Evolutionary conservation across 2,329 filamentous ascomycete species (phyloP).

Genomic region (Aspergillus transmontanensis): DNA sequence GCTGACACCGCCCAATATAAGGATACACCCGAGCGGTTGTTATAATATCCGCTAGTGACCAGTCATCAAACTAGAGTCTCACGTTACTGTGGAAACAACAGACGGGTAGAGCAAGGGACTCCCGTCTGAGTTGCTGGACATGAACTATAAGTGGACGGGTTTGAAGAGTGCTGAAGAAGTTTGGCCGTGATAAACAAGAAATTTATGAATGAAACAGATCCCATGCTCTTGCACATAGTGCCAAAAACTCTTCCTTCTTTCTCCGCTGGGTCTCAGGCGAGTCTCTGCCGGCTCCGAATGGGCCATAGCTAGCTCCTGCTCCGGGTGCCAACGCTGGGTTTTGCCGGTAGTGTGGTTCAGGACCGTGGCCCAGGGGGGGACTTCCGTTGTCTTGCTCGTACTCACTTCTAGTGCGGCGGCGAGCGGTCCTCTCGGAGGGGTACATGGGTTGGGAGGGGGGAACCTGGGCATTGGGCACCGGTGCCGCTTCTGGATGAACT

Average conservation of each 20-base stretch:
- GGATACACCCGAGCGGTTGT: background rate
- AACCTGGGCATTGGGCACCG: conserved; percentile 66
- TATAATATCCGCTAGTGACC: background rate
- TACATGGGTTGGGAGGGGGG: conserved; percentile 49
- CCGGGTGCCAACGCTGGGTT: conserved; percentile 36
- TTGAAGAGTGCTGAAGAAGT: background rate
- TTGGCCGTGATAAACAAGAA: background rate
- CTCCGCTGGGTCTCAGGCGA: conserved; percentile 78
- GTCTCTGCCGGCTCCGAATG: conserved; percentile 79
- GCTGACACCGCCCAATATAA: background rate
- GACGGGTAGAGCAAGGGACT: background rate
- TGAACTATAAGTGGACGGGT: background rate
- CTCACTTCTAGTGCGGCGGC: conserved; percentile 80
- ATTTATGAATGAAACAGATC: conserved; percentile 90
- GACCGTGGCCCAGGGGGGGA: conserved; percentile 78
- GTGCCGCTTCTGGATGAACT: conserved; percentile 51
- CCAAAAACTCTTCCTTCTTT: conserved; percentile 92
- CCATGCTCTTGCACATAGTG: conserved; percentile 87
- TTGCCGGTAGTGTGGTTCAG: conserved; percentile 49
- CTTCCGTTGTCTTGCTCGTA: conserved; percentile 87
- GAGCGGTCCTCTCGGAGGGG: conserved; percentile 40
- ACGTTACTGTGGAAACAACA: background rate
- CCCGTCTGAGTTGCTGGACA: background rate
- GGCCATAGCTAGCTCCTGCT: conserved; percentile 55
- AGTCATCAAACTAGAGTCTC: background rate